phyloP scores from a whole-genome alignment of 306 rosid species.

The Malus orientalis region DNA sequence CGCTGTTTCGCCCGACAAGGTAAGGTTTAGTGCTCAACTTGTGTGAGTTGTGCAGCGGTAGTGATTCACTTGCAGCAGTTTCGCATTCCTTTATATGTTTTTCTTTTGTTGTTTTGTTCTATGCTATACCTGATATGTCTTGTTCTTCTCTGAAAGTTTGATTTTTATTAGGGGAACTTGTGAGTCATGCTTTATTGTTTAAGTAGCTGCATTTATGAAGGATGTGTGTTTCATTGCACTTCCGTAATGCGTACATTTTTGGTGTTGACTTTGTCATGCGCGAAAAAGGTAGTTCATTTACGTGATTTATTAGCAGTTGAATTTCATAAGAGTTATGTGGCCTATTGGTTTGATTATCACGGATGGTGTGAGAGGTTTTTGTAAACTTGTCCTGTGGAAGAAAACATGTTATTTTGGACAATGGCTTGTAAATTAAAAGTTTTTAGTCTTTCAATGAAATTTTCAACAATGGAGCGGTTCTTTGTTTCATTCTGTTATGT shows the following conservation, averaged over 20 bases:
- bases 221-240: background rate
- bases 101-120: background rate
- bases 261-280: background rate
- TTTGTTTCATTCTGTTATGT: background rate
- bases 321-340: background rate
- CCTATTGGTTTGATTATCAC: too few species aligned
- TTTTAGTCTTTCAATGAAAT: too few species aligned
- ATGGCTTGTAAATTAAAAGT: too few species aligned
- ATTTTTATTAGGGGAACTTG: background rate
- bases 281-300: background rate
- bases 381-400: too few species aligned
- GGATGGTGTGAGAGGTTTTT: too few species aligned
- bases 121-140: background rate
- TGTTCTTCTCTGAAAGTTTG: background rate
- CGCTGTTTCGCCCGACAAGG: slow-evolving; percentile 51
- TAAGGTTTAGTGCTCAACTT: background rate
- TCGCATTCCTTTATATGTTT: background rate
- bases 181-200: background rate
- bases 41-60: background rate
- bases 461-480: too few species aligned
- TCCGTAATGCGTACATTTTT: background rate
- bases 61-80: background rate
- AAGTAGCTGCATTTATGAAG: background rate
- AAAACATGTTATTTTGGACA: too few species aligned
- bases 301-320: background rate